Evolutionary conservation across 306 rosid genomes (phyloP).

Genomic region (Rubus parviflorus): DNA sequence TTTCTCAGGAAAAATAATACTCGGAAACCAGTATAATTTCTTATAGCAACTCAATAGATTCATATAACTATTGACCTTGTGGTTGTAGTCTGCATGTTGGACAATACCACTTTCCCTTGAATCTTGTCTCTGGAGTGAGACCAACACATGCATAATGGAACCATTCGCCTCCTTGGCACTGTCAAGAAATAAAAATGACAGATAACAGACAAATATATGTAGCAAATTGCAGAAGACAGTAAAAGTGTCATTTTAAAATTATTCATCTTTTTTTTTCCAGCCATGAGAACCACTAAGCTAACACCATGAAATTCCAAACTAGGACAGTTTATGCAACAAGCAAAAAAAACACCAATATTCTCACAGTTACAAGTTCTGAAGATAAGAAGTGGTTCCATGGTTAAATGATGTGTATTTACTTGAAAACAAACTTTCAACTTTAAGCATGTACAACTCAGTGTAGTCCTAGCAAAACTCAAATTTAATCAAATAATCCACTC

Average conservation of each 20-base stretch:
- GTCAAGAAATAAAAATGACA: constrained; percentile 15
- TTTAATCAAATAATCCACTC: background rate
- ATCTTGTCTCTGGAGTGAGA: constrained; percentile 93
- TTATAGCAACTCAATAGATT: background rate
- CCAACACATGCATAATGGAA: constrained; percentile 96
- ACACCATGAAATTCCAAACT: no score
- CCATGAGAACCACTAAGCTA: background rate
- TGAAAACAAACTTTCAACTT: background rate
- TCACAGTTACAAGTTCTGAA: background rate
- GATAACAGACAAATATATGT: background rate
- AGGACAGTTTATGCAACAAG: background rate
- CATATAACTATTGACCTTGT: constrained; percentile 41
- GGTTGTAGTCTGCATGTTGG: constrained; percentile 81
- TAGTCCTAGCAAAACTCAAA: background rate
- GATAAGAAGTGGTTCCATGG: background rate
- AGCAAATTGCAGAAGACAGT: background rate
- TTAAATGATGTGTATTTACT: background rate
- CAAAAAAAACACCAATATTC: background rate
- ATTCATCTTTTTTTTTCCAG: background rate
- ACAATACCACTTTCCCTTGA: constrained; percentile 98
- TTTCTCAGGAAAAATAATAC: constrained; percentile 18
- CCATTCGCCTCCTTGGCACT: constrained; percentile 99
- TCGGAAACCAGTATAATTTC: constrained; percentile 11
- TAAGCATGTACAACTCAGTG: background rate
- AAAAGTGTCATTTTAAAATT: background rate